phyloP scores from a whole-genome alignment of 2,329 filamentous ascomycete genomes.

The Fusarium avenaceum region DNA sequence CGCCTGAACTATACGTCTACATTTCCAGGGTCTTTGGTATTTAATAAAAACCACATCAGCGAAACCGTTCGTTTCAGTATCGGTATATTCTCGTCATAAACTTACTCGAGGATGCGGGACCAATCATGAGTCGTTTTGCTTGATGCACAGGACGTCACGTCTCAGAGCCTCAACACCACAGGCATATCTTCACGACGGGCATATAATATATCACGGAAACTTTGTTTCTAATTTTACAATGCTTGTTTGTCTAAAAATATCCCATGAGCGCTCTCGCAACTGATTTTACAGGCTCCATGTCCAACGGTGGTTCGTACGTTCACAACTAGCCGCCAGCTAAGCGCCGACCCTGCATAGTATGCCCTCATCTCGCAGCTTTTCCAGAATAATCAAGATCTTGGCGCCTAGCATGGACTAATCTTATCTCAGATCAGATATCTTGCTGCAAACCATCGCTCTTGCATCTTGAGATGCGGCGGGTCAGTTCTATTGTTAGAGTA shows the following conservation, averaged over 20 bases:
- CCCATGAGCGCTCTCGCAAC: background rate
- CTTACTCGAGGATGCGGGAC: background rate
- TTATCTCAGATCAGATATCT: constrained; percentile 33
- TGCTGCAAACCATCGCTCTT: constrained; percentile 28
- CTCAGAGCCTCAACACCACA: constrained; percentile 49
- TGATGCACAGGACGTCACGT: constrained; percentile 26
- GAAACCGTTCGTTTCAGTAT: background rate
- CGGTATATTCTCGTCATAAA: constrained; percentile 7
- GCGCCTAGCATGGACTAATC: constrained; percentile 30
- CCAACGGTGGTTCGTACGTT: constrained; percentile 30
- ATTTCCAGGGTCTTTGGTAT: background rate
- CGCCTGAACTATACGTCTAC: constrained; percentile 1
- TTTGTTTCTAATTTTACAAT: constrained; percentile 22
- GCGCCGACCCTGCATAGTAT: constrained; percentile 40
- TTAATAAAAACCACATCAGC: background rate
- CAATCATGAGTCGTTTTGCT: constrained; percentile 35
- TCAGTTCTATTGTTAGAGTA: constrained; percentile 19
- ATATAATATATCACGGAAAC: constrained; percentile 4
- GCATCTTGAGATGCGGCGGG: constrained; percentile 12
- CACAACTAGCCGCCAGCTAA: constrained; percentile 47
- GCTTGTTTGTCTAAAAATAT: constrained; percentile 37
- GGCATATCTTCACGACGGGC: constrained; percentile 2
- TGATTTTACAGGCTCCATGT: constrained; percentile 14
- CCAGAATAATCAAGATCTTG: constrained; percentile 35
- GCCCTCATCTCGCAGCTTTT: constrained; percentile 30